A percentile compares a stretch with the other conserved stretches of the same genome.
phyloP scores from a whole-genome alignment of 2,329 filamentous ascomycete genomes.

The Thermothelomyces thermophilus region DNA sequence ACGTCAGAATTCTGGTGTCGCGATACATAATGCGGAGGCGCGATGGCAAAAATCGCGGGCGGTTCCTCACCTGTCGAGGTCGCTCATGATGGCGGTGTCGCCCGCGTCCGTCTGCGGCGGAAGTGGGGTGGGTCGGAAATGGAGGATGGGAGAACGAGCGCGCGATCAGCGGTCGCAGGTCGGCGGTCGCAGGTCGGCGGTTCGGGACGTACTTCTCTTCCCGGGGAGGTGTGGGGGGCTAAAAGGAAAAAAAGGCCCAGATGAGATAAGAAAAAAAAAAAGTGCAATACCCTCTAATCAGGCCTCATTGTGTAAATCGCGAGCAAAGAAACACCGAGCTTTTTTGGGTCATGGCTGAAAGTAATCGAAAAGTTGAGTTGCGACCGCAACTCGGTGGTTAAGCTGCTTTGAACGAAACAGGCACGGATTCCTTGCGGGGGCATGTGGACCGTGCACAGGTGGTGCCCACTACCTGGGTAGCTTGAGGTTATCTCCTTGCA shows the following conservation, averaged over 20 bases:
- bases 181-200: neutral
- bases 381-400: too few species aligned
- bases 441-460: neutral
- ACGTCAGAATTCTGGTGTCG: conserved; percentile 1
- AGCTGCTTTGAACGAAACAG: too few species aligned
- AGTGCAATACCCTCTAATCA: neutral
- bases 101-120: neutral
- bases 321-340: neutral
- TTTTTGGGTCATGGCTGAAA: too few species aligned
- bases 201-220: neutral
- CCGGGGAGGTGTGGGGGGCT: too few species aligned
- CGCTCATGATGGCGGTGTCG: conserved; percentile 62
- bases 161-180: neutral
- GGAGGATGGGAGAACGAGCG: neutral
- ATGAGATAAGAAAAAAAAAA: neutral
- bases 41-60: neutral
- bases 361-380: too few species aligned
- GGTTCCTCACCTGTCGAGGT: conserved; percentile 83
- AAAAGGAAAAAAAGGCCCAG: too few species aligned
- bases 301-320: neutral
- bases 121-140: neutral
- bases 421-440: neutral
- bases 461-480: too few species aligned
- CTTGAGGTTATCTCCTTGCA: too few species aligned
- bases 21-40: neutral